Conservation (phyloP, 805 yeast genomes). For the Lipomyces spencermartinsiae region DNA sequence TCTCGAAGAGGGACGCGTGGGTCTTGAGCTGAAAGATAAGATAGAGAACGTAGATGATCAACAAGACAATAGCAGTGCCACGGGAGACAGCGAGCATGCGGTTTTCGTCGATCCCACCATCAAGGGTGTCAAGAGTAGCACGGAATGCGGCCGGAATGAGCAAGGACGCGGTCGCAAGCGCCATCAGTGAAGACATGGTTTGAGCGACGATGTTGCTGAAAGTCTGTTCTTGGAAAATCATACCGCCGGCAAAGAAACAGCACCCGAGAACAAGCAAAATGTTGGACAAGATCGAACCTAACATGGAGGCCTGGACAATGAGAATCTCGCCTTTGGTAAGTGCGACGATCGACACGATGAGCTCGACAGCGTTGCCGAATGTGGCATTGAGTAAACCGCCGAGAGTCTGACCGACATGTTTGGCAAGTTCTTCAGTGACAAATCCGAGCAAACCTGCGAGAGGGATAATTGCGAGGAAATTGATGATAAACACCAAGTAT, state of each 20-base stretch:
- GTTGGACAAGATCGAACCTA: slow-evolving; percentile 91
- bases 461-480: slow-evolving; percentile 90
- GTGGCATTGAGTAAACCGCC: slow-evolving; percentile 97
- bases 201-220: slow-evolving; percentile 98
- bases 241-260: slow-evolving; percentile 92
- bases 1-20: slow-evolving; percentile 52
- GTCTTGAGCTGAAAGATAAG: slow-evolving; percentile 88
- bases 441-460: slow-evolving; percentile 87
- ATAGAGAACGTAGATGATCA: slow-evolving; percentile 77
- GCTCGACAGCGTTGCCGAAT: slow-evolving; percentile 96
- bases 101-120: slow-evolving; percentile 48
- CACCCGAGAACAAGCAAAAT: slow-evolving; percentile 90
- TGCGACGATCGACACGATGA: slow-evolving; percentile 92
- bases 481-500: slow-evolving; percentile 66
- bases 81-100: slow-evolving; percentile 78
- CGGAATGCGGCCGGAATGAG: slow-evolving; percentile 96
- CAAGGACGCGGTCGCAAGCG: slow-evolving; percentile 85
- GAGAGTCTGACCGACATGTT: slow-evolving; percentile 84
- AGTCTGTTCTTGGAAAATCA: slow-evolving; percentile 79
- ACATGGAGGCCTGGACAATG: slow-evolving; percentile 96
- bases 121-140: slow-evolving; percentile 65
- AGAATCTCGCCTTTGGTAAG: slow-evolving; percentile 82
- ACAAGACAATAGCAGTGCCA: slow-evolving; percentile 80
- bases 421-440: slow-evolving; percentile 92
- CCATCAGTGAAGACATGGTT: slow-evolving; percentile 94